Base-by-base conservation (phyloP, 169 alveolate genomes). In the Cryptosporidium sp. region DNA sequence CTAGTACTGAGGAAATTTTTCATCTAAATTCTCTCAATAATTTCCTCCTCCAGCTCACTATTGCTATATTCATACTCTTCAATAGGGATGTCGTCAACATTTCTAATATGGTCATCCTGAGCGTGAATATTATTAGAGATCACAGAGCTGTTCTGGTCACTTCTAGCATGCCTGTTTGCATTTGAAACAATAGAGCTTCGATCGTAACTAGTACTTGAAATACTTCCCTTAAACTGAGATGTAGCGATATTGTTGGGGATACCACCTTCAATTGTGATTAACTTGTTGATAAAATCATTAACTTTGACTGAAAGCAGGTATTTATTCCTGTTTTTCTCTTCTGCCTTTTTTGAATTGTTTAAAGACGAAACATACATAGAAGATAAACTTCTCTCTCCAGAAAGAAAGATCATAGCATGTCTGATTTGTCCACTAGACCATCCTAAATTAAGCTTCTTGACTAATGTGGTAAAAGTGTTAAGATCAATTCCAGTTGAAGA, bases 371-470 rank as follows among this genome's bases (percentile, higher is more conserved):
- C 9, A 80, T 80, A 80, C 26, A 80, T 41, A 5, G 89, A 59
- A 6, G 74, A 39, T 16, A 59, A 48, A 18, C 33, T 80, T 45
- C 75, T 59, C 29, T 67, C 89, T 41, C 89, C 89, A 9, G 89
- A 80, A 23, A 80, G 37, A 31, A 80, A 80, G 6, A 80, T 80
- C 89, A 80, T 80, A 0, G 89, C 89, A 41, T 80, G 89, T 48
- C 89, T 80, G 8, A 80, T 80, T 62, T 80, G 89, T 14, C 89
- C 89, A 37, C 70, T 80, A 1, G 89, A 80, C 89, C 89, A 80
- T 31, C 89, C 75, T 23, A 80, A 43, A 59, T 65, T 43, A 16
- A 80, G 50, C 43, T 48, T 80, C 50, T 80, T 80, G 9, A 80
- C 89, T 21, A 80, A 29, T 14, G 89, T 18, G 1, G 89, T 80